These are phyloP conservation scores for Moricandia moricandioides DNA, from an alignment of 345 rosid genomes.

Conservation along the genomic window DNA sequence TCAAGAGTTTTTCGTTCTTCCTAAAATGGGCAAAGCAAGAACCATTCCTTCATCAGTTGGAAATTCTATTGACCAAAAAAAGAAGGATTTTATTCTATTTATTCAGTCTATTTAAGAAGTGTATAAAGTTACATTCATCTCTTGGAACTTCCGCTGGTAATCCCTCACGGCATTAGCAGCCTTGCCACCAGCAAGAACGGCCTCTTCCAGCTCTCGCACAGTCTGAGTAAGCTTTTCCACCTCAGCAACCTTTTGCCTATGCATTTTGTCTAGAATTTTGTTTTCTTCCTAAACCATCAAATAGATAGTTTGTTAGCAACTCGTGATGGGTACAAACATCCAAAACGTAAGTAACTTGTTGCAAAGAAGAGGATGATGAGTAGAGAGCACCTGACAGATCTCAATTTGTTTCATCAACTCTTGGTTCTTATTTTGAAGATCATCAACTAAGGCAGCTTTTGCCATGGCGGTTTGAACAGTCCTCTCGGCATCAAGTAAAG, in stretches of 20 bases:
- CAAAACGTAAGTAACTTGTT: not conserved
- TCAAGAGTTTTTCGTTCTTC: conserved; percentile 97
- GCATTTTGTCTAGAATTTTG: conserved; percentile 95
- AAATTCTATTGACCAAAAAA: not conserved
- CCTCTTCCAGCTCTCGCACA: conserved; percentile 94
- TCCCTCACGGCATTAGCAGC: conserved; percentile 99
- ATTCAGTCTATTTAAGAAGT: not conserved
- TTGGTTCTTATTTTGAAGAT: conserved; percentile 96
- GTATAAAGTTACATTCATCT: conserved; percentile 72
- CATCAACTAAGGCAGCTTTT: conserved; percentile 98
- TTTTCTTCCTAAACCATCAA: conserved; percentile 72
- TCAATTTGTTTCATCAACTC: conserved; percentile 95
- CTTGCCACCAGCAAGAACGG: conserved; percentile 98
- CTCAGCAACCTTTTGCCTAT: conserved; percentile 94
- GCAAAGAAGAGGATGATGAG: conserved; percentile 14
- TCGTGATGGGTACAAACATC: not conserved
- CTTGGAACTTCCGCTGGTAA: conserved; percentile 96
- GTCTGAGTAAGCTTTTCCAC: conserved; percentile 98
- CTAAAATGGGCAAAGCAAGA: conserved; percentile 42
- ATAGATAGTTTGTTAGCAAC: not conserved
- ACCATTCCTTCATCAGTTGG: not conserved
- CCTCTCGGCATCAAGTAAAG: conserved; percentile 91
- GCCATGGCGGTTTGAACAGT: conserved; percentile 84
- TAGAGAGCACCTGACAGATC: conserved; percentile 78
- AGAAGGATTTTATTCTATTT: not conserved